These are phyloP conservation scores for Tricholoma hemisulphureum DNA, from an alignment of 768 basidiomycete species.

Conservation along the genomic window DNA sequence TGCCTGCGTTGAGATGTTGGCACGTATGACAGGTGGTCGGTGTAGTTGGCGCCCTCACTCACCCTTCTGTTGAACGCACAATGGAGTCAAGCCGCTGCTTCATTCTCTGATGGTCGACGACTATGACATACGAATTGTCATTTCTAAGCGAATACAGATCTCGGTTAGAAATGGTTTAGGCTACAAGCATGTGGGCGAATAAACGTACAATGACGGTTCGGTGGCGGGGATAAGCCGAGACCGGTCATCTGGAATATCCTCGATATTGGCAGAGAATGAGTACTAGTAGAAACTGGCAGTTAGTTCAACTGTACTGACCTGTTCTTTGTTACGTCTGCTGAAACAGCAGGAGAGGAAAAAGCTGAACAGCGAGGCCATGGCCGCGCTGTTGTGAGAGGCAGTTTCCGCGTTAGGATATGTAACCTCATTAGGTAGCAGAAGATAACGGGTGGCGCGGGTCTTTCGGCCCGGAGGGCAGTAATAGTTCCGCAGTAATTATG, in stretches of 20 bases:
- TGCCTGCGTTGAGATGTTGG: slow-evolving; percentile 35
- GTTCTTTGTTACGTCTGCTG: slow-evolving; percentile 15
- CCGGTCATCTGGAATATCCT: slow-evolving; percentile 21
- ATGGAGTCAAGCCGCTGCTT: slow-evolving; percentile 52
- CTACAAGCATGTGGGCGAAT: neutral
- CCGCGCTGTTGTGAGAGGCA: neutral
- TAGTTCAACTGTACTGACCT: slow-evolving; percentile 4
- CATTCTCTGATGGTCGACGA: slow-evolving; percentile 46
- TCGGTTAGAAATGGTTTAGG: neutral
- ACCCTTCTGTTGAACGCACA: slow-evolving; percentile 61
- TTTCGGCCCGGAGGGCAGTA: too few species aligned
- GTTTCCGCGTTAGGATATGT: slow-evolving; percentile 17
- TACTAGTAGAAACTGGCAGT: neutral
- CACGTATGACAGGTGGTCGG: neutral
- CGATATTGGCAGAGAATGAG: neutral
- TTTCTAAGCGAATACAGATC: neutral
- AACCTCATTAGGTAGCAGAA: neutral
- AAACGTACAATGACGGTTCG: slow-evolving; percentile 20
- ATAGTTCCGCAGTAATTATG: too few species aligned
- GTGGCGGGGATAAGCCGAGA: slow-evolving; percentile 28
- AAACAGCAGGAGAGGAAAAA: slow-evolving; percentile 22
- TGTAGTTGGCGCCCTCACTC: slow-evolving; percentile 18
- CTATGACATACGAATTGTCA: slow-evolving; percentile 9
- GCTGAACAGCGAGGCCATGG: slow-evolving; percentile 18
- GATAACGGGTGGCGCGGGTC: too few species aligned